phyloP scores from a whole-genome alignment of 1,139 yeast genomes.

The Geotrichum cucujoidarum region DNA sequence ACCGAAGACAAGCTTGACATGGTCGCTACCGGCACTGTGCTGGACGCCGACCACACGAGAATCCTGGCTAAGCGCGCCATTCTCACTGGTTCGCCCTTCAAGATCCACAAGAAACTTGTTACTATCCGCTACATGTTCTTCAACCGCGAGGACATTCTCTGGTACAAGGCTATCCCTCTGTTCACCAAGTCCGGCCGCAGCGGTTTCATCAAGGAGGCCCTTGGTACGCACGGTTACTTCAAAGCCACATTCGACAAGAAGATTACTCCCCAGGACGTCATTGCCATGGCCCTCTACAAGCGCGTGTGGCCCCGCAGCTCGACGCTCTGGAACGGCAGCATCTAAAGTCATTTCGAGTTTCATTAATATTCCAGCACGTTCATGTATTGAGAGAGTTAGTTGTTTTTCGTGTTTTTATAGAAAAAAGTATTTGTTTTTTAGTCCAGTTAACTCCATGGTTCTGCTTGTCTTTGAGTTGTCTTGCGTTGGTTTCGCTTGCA shows the following conservation, averaged over 20 bases:
- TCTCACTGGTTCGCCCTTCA: constrained; percentile 90
- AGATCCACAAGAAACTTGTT: constrained; percentile 87
- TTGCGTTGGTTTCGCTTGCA: no score
- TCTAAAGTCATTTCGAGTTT: no score
- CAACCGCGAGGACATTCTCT: constrained; percentile 80
- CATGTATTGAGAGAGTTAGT: no score
- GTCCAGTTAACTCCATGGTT: neutral
- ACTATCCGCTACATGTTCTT: constrained; percentile 97
- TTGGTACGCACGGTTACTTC: constrained; percentile 98
- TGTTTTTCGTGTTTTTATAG: neutral
- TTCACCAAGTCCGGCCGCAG: constrained; percentile 89
- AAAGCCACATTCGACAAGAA: constrained; percentile 94
- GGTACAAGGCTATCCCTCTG: constrained; percentile 88
- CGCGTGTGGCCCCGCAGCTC: constrained; percentile 73
- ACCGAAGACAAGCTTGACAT: constrained; percentile 50
- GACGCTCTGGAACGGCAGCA: constrained; percentile 17
- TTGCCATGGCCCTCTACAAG: constrained; percentile 90
- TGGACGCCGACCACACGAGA: constrained; percentile 81
- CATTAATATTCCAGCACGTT: no score
- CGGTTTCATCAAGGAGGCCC: constrained; percentile 88
- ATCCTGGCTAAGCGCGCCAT: constrained; percentile 82
- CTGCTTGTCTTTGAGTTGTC: no score
- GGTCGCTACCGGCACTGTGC: constrained; percentile 85
- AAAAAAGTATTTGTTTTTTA: neutral
- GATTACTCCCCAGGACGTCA: constrained; percentile 83